Percentiles rank a stretch among this genome's conserved stretches.
These are phyloP conservation scores for Poa annua DNA, from an alignment of 176 grass and related monocot species.

Conservation along the genomic window DNA sequence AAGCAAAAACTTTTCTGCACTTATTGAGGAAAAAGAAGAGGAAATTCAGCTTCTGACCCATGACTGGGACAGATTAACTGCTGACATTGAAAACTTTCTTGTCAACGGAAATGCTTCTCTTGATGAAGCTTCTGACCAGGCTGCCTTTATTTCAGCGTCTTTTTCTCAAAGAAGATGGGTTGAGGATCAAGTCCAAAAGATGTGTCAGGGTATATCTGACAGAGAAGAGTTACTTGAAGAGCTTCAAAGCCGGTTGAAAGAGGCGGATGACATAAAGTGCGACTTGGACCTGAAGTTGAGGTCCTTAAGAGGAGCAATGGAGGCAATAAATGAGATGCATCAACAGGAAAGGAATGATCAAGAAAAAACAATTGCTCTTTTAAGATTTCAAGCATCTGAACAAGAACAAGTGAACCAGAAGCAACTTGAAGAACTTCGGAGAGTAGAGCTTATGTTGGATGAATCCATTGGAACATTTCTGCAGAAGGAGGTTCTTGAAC, in stretches of 20 bases:
- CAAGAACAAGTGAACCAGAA: constrained; percentile 38
- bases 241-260: constrained; percentile 80
- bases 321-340: constrained; percentile 80
- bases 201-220: constrained; percentile 73
- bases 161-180: constrained; percentile 73
- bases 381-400: constrained; percentile 63
- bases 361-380: constrained; percentile 63
- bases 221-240: constrained; percentile 80
- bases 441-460: constrained; percentile 54
- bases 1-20: constrained; percentile 46
- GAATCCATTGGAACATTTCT: constrained; percentile 56
- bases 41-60: constrained; percentile 49
- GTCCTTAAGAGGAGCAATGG: constrained; percentile 87
- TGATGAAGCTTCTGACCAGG: constrained; percentile 69
- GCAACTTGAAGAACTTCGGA: constrained; percentile 42
- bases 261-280: constrained; percentile 70
- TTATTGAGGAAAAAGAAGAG: constrained; percentile 65
- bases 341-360: constrained; percentile 71
- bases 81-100: constrained; percentile 77
- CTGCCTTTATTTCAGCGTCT: constrained; percentile 52
- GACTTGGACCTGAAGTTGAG: constrained; percentile 87
- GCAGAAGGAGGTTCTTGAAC: constrained; percentile 66
- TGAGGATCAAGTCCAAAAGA: constrained; percentile 62
- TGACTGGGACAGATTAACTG: constrained; percentile 76
- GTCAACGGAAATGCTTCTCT: constrained; percentile 71